Percentiles rank a stretch among this genome's conserved stretches.
Conservation (phyloP, 83 land plant genomes). For the Picea abies region DNA sequence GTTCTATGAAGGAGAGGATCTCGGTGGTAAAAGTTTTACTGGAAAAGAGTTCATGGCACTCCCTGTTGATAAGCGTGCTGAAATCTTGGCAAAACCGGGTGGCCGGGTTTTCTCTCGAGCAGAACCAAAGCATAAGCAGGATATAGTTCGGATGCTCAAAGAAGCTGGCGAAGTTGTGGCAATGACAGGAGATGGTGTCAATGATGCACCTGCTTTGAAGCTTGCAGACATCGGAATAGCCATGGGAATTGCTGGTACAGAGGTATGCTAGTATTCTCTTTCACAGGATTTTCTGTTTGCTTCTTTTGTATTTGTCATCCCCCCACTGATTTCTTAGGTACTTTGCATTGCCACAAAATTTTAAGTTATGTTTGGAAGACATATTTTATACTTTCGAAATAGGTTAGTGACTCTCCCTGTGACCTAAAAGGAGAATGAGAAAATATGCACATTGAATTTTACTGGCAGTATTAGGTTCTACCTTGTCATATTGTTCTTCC, state of each 20-base stretch:
- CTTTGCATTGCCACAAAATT: background rate
- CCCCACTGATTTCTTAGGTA: too few species aligned
- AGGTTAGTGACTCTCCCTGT: too few species aligned
- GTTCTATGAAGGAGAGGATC: conserved; percentile 39
- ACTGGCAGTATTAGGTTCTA: too few species aligned
- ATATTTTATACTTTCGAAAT: too few species aligned
- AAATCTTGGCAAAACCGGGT: conserved; percentile 39
- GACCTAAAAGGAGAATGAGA: too few species aligned
- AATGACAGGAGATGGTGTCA: conserved; percentile 68
- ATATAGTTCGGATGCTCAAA: conserved; percentile 54
- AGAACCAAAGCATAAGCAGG: conserved; percentile 61
- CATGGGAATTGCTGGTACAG: conserved; percentile 65
- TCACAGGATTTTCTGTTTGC: background rate
- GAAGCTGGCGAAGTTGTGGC: conserved; percentile 58
- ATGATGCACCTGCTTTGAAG: conserved; percentile 67
- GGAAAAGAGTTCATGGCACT: conserved; percentile 46
- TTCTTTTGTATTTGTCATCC: background rate
- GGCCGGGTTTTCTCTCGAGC: conserved; percentile 59
- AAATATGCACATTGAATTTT: too few species aligned
- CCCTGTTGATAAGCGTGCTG: conserved; percentile 24
- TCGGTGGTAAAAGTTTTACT: conserved; percentile 45
- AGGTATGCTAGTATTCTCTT: conserved; percentile 27
- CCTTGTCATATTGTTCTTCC: too few species aligned
- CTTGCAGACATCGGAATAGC: conserved; percentile 62
- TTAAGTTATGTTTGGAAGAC: background rate